Conservation (phyloP, 2,329 filamentous ascomycete species). For the Cadophora gregata region DNA sequence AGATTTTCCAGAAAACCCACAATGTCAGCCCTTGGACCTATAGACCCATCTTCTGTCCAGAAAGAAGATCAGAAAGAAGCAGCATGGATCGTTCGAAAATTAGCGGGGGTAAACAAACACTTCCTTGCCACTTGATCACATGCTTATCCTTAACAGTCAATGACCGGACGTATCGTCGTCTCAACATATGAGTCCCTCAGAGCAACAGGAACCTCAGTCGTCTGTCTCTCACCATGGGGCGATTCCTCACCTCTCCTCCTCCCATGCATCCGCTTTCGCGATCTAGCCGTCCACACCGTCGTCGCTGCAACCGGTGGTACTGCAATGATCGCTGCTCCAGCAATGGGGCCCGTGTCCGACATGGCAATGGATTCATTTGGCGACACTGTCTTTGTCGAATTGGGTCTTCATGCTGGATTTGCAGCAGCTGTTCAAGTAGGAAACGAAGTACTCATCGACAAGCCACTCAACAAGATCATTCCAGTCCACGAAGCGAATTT, state of each 20-base stretch:
- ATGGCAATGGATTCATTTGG: constrained; percentile 25
- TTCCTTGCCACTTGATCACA: neutral
- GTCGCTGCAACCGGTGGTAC: constrained; percentile 28
- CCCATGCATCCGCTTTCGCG: constrained; percentile 27
- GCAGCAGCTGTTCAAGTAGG: constrained; percentile 24
- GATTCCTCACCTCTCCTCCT: constrained; percentile 28
- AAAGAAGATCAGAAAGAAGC: constrained; percentile 30
- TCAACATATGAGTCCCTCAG: constrained; percentile 28
- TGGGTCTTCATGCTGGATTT: constrained; percentile 26
- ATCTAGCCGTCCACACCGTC: constrained; percentile 28
- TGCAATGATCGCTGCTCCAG: constrained; percentile 23
- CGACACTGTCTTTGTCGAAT: constrained; percentile 26
- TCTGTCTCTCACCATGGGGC: constrained; percentile 29
- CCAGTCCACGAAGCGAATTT: constrained; percentile 26
- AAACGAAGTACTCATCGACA: constrained; percentile 25
- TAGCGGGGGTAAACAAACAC: constrained; percentile 24
- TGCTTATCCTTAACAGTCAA: constrained; percentile 26
- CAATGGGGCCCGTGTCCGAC: constrained; percentile 28
- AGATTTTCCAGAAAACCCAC: neutral
- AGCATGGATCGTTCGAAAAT: constrained; percentile 29
- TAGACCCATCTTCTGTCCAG: constrained; percentile 25
- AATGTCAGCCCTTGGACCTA: constrained; percentile 29
- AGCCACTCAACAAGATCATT: constrained; percentile 28
- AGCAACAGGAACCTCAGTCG: constrained; percentile 29
- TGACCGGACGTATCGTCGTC: constrained; percentile 26